Evolutionary conservation across 1,139 yeast species (phyloP), one percentile per base, ranked within the genome.

Genomic region (Blastobotrys arbuscula): DNA sequence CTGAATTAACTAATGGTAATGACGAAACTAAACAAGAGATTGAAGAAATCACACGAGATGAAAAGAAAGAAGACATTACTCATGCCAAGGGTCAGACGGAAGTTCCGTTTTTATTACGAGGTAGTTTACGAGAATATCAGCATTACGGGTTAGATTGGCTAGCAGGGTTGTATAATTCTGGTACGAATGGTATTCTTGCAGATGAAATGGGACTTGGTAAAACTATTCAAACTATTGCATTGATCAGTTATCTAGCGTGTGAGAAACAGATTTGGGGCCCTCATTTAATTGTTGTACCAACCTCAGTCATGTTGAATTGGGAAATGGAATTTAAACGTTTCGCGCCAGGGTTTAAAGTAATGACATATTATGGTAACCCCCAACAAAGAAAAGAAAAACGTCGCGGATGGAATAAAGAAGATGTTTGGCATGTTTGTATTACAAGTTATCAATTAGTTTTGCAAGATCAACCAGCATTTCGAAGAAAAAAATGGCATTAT

Each of bases 131-230:
- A 64, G 90, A 82, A 7, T 94, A 94, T 60, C 98, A 94, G 66
- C 92, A 89, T 54, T 96, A 88, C 64, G 99, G 99, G 50, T 75
- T 94, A 42, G 95, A 94, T 59, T 94, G 98, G 99, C 72, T 94
- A 45, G 97, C 97, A 0, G 89, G 97, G 48, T 71, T 94, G 53
- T 92, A 90, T 68, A 87, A 88, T 62, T 88, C 88, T 61, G 82
- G 86, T 52, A 94, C 97, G 6, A 94, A 92, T 65, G 98, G 99
- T 53, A 94, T 94, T 50, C 75, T 94, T 45, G 99, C 99, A 0
- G 99, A 92, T 68, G 99, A 92, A 65, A 92, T 92, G 99, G 99
- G 99, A 50, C 75, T 94, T 45, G 99, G 99, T 60, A 88, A 88
- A 62, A 94, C 99, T 0, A 92, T 94, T 53, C 99, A 94, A 66